A percentile compares a stretch with the other conserved stretches of the same genome.
These are phyloP conservation scores for Globisporangium nagaii DNA, from an alignment of 352 stramenopile species.

Conservation along the genomic window DNA sequence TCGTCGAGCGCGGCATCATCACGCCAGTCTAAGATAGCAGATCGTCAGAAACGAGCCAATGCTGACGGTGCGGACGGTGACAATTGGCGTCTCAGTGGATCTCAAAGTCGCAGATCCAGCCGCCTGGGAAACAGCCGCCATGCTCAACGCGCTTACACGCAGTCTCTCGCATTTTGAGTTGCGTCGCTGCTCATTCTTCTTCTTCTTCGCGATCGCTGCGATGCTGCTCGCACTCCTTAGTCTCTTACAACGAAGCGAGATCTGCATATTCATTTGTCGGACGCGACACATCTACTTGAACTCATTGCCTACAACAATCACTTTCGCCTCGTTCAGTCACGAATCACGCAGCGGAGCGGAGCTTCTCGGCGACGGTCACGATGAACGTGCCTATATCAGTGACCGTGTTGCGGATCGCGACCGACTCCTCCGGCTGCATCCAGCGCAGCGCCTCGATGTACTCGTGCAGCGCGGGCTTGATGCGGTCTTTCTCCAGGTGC, in stretches of 20 bases:
- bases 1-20: slow-evolving; percentile 75
- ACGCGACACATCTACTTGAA: background rate
- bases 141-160: too few relatives aligned
- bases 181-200: too few relatives aligned
- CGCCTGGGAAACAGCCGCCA: too few relatives aligned
- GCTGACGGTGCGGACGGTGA: too few relatives aligned
- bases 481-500: slow-evolving; percentile 54
- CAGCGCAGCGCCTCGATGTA: slow-evolving; percentile 77
- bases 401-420: slow-evolving; percentile 64
- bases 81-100: too few relatives aligned
- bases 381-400: slow-evolving; percentile 61
- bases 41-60: too few relatives aligned
- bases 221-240: too few relatives aligned
- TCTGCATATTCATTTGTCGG: background rate
- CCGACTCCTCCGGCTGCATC: slow-evolving; percentile 45
- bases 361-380: slow-evolving; percentile 39
- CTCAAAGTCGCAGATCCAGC: too few relatives aligned
- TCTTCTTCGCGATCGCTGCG: too few relatives aligned
- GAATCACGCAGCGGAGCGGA: slow-evolving; percentile 13
- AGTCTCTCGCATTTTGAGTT: too few relatives aligned
- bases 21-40: slow-evolving; percentile 60
- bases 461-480: slow-evolving; percentile 60
- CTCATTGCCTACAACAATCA: background rate
- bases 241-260: too few relatives aligned
- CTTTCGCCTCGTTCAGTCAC: background rate